These are phyloP conservation scores for Lentinula lateritia DNA, from an alignment of 768 basidiomycete genomes.

Conservation along the genomic window DNA sequence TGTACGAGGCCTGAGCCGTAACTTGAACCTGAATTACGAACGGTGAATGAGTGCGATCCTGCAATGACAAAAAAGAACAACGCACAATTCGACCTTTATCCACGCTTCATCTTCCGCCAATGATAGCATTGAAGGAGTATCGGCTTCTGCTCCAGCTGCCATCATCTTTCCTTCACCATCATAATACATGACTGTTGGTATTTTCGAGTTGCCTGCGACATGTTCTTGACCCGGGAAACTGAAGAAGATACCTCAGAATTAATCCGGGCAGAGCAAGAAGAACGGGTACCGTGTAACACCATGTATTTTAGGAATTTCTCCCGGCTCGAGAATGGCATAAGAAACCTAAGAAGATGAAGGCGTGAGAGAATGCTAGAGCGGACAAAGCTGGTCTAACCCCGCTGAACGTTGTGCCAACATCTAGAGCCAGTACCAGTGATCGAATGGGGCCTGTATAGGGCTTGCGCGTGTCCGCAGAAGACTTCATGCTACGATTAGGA, in stretches of 20 bases:
- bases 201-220: conserved; percentile 81
- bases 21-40: conserved; percentile 55
- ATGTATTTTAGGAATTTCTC: conserved; percentile 75
- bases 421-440: conserved; percentile 72
- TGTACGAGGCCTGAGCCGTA: conserved; percentile 68
- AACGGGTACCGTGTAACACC: conserved; percentile 65
- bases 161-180: conserved; percentile 59
- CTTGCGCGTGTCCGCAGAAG: conserved; percentile 60
- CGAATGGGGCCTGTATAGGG: conserved; percentile 62
- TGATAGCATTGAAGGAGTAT: conserved; percentile 48
- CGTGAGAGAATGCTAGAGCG: conserved; percentile 6
- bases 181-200: conserved; percentile 74
- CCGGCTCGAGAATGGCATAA: conserved; percentile 78
- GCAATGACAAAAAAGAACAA: conserved; percentile 8
- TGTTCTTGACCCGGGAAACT: conserved; percentile 85
- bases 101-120: conserved; percentile 75
- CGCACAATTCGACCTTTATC: conserved; percentile 73
- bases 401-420: conserved; percentile 80
- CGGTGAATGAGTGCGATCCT: background rate
- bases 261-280: background rate
- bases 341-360: conserved; percentile 43
- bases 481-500: conserved; percentile 33
- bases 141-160: conserved; percentile 76
- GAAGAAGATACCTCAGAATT: conserved; percentile 12
- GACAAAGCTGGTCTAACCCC: conserved; percentile 39